Conservation (phyloP, 805 yeast genomes). For the Candida krabiensis region DNA sequence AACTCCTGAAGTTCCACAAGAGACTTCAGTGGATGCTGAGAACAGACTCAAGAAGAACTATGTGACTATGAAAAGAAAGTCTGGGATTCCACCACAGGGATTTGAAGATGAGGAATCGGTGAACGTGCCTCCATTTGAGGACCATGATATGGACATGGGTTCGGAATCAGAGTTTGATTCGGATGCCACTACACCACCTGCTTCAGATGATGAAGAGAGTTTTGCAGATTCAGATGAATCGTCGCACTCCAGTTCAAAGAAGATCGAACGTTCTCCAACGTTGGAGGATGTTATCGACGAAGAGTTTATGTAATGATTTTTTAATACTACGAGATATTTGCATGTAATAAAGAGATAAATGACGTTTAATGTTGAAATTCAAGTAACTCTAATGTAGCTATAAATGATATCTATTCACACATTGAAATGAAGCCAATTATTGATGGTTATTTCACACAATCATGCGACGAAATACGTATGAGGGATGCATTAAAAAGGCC, state of each 20-base stretch:
- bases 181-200: slow-evolving; percentile 2
- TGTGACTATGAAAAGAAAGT: slow-evolving; percentile 25
- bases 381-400: background rate
- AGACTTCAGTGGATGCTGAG: background rate
- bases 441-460: no score
- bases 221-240: slow-evolving; percentile 6
- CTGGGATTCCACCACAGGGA: slow-evolving; percentile 22
- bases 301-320: slow-evolving; percentile 13
- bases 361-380: slow-evolving; percentile 1
- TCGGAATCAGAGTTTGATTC: background rate
- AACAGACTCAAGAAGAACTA: slow-evolving; percentile 24
- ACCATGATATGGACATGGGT: no score
- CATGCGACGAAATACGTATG: no score
- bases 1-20: background rate
- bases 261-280: slow-evolving; percentile 15
- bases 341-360: no score
- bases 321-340: background rate
- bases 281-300: slow-evolving; percentile 23
- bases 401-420: no score
- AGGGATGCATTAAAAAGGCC: no score
- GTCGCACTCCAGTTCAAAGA: slow-evolving; percentile 6
- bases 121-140: no score
- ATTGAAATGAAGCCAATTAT: no score
- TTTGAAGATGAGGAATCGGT: slow-evolving; percentile 7
- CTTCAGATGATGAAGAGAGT: slow-evolving; percentile 5